Evolutionary conservation across 2,329 filamentous ascomycete genomes (phyloP), one percentile per base, ranked within the genome.

Genomic region (Colletotrichum chrysophilum): DNA sequence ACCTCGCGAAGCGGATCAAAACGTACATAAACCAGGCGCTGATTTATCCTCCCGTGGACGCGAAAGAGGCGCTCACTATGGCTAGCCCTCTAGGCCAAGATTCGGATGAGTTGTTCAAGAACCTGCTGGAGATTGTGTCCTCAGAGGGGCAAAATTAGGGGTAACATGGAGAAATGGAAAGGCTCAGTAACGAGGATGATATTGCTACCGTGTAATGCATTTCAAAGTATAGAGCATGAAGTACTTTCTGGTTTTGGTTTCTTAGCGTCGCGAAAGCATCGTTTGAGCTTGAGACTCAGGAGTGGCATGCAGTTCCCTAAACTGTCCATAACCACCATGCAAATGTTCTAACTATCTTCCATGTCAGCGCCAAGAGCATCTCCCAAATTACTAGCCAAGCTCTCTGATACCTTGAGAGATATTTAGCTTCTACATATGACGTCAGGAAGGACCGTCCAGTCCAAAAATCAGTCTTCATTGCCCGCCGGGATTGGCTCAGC

Each of bases 1-100:
- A 74, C 4, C 1, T 76, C 2, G 85, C 82, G 0, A 86, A 86
- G 71, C 66, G 73, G 18, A 76, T 82, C 2, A 86, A 86, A 55
- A 67, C 56, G 3, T 81, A 78, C 26, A 82, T 86, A 43, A 86
- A 86, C 26, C 71, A 77, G 28, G 78, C 66, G 6, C 24, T 84
- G 64, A 85, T 86, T 7, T 86, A 85, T 64, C 82, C 82, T 5
- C 83, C 84, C 7, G 6, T 38, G 1, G 34, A 58, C 36, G 62
- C 38, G 1, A 56, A 71, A 9, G 78, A 80, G 34, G 82, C 83
- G 0, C 34, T 84, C 14, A 71, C 56, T 2, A 61, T 77, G 16
- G 82, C 82, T 0, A 75, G 80, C 3, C 82, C 82, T 2, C 21
- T 12, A 1, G n/a, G 76, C 2, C 38, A 67, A 7, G 64, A 66